phyloP scores from a whole-genome alignment of 768 basidiomycete species.

The Gymnopilus dilepis region DNA sequence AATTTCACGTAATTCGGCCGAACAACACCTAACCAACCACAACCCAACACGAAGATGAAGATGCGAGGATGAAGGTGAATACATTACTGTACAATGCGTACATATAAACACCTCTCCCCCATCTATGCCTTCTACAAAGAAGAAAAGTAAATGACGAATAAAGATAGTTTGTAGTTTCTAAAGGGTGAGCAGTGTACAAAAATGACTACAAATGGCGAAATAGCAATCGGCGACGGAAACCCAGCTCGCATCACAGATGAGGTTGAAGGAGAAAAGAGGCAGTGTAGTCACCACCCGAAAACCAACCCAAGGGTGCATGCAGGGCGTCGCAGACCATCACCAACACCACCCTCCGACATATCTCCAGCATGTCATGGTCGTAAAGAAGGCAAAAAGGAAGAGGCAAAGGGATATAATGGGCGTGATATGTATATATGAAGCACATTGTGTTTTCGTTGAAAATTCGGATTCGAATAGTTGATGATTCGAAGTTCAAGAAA shows the following conservation, averaged over 20 bases:
- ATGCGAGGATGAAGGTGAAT: too few relatives aligned
- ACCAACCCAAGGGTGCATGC: not conserved
- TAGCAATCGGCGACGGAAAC: not conserved
- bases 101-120: too few relatives aligned
- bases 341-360: slow-evolving; percentile 5
- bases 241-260: slow-evolving; percentile 3
- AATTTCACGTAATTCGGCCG: not conserved
- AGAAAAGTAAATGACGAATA: not conserved
- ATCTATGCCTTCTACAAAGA: too few relatives aligned
- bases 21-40: not conserved
- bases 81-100: too few relatives aligned
- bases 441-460: slow-evolving; percentile 2
- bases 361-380: slow-evolving; percentile 4
- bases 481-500: not conserved
- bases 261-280: not conserved
- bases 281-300: too few relatives aligned
- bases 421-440: not conserved
- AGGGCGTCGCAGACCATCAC: not conserved
- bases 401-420: not conserved
- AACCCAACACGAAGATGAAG: not conserved
- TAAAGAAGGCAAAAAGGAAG: not conserved
- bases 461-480: too few relatives aligned
- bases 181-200: not conserved
- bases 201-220: too few relatives aligned
- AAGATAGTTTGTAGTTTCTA: not conserved